Base-by-base conservation (phyloP, 2,329 filamentous ascomycete species). In the Penicillium sp. region DNA sequence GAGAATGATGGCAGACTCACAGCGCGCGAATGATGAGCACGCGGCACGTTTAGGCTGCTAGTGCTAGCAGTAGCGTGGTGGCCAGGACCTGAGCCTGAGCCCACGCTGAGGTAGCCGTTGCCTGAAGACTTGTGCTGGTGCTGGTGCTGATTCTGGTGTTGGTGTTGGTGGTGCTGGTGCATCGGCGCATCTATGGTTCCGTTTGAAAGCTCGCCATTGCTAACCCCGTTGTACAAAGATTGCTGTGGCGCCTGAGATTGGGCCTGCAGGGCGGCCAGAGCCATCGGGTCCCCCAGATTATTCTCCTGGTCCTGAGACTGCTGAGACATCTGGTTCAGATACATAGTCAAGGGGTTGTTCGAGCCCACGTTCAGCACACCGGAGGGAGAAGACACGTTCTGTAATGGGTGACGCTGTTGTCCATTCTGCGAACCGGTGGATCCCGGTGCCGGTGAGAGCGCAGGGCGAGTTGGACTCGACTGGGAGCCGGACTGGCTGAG, bases 311-410 rank as follows among this genome's bases (percentile, higher is more conserved):
- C 88, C 58, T 90, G 87, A 13, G 84, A 82, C 60, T 71, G 75
- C 62, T 74, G 77, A 51, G 71, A 78, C 63, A 93, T 84, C 67
- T 95, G 91, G 73, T 87, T 93, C 52, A 97, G 82, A 70, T 97
- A 97, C 84, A 97, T 86, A 20, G 92, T 96, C 70, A 97, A 74
- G 0, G 93, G 93, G 72, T 97, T 97, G 78, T 85, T 93, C 66
- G 80, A 80, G 47, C 85, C 88, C 45, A 84, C 85, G 71, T 92
- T 94, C 71, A 96, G 84, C 52, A 96, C 84, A 17, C 85, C 83
- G 2, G 88, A 87, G 1, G 88, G 84, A 20, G 85, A 87, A 4
- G 70, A 66, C 10, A 72, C 61, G 6, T 64, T 68, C 60, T 86
- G 75, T 66, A 87, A 74, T 65, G 85, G 74, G 77, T 85, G 54